Base-by-base conservation (phyloP, 2,329 filamentous ascomycete genomes). In the Colletotrichum lentis region DNA sequence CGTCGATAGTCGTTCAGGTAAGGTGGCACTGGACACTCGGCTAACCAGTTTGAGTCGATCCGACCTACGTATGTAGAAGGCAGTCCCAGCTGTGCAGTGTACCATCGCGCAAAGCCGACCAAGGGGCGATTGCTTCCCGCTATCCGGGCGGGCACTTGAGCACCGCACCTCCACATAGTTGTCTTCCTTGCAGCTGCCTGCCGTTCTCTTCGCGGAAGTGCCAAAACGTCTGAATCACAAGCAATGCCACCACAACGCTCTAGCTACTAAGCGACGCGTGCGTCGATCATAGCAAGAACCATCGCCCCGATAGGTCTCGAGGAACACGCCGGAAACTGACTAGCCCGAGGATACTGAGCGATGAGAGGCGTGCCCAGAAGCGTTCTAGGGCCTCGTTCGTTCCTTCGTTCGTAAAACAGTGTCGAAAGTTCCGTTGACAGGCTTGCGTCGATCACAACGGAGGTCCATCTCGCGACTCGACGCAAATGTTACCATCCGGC, bases 111-210 rank as follows among this genome's bases (percentile, higher is more conserved):
- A 24, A 66, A 53, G 47, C 49, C 63, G 43, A 57, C 20, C 39
- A 49, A 52, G 49, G 49, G 47, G 43, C 52, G 53, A 54, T 67
- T 67, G 44, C 67, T 54, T 67, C 63, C 67, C 67, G 67, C 64
- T 58, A 59, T 62, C 67, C 64, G 58, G 31, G 43, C 49, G 62
- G 66, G 43, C 49, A 56, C 59, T 47, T 43, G 56, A 63, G 35
- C 22, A 58, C 39, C 49, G 41, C 56, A 53, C 22, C 50, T 57
- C 67, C 67, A 63, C 67, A 63, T 22, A 57, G 43, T 41, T 31
- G 24, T 52, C 39, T 37, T 61, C 44, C 66, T 50, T 66, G 57
- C 43, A 65, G 55, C 31, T 16, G 24, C 12, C 41, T 16, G 46
- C 44, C 58, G 49, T 50, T 61, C 49, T 53, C 55, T 56, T 65